Conservation (phyloP, 257 asterid species). For the Plantago ovata region DNA sequence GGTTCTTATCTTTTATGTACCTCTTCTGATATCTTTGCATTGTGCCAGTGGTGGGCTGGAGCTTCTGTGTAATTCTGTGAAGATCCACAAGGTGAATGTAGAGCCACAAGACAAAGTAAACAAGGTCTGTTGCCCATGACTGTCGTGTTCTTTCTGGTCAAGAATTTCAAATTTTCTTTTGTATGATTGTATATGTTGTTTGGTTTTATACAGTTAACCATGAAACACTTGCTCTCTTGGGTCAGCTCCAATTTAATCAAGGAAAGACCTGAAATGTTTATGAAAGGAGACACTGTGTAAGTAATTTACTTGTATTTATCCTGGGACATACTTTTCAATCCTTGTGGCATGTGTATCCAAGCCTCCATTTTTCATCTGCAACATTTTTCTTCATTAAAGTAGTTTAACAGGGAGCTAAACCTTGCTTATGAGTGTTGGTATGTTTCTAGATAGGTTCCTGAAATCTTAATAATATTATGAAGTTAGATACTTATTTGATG, state of each 20-base stretch:
- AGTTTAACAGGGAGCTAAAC: no score
- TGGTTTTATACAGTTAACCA: slow-evolving; percentile 50
- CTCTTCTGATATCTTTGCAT: no score
- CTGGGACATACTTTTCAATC: no score
- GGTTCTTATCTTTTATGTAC: no score
- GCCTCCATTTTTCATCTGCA: no score
- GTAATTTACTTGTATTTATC: slow-evolving; percentile 31
- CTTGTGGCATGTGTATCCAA: no score
- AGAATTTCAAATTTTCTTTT: neutral
- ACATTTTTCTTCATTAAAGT: no score
- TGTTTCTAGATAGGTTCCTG: no score
- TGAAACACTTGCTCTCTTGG: slow-evolving; percentile 87
- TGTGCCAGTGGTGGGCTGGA: slow-evolving; percentile 87
- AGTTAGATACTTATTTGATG: no score
- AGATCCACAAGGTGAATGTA: slow-evolving; percentile 69
- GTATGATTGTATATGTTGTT: slow-evolving; percentile 9
- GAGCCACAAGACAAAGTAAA: slow-evolving; percentile 51
- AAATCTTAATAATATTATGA: no score
- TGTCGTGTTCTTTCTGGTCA: slow-evolving; percentile 1
- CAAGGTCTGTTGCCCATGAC: slow-evolving; percentile 42
- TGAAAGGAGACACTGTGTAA: slow-evolving; percentile 97
- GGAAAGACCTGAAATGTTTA: slow-evolving; percentile 98
- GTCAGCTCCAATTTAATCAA: slow-evolving; percentile 80
- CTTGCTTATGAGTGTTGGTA: no score
- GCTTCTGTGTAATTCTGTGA: slow-evolving; percentile 85